These are phyloP conservation scores for Dioszegia hungarica DNA, from an alignment of 768 basidiomycete species.

Conservation along the genomic window DNA sequence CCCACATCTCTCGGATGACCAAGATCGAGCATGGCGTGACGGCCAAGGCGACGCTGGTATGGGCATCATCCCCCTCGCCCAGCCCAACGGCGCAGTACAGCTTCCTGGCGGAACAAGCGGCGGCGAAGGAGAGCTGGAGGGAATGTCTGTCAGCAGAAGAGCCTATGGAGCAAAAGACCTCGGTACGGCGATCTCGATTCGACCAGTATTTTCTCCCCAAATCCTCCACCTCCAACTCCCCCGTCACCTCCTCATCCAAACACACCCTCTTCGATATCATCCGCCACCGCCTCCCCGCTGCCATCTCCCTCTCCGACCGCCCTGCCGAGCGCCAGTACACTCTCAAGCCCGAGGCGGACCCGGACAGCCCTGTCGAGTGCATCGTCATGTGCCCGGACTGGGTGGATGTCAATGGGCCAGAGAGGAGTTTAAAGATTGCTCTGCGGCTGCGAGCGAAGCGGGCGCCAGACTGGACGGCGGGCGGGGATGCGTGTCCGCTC, in stretches of 20 bases:
- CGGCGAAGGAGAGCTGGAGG: not conserved
- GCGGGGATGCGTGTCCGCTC: not conserved
- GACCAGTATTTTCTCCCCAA: slow-evolving; percentile 1
- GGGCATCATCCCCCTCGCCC: slow-evolving; percentile 8
- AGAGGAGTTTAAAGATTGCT: slow-evolving; percentile 29
- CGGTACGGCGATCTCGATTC: not conserved
- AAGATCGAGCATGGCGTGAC: slow-evolving; percentile 33
- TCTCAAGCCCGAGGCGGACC: slow-evolving; percentile 24
- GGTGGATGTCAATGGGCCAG: slow-evolving; percentile 38
- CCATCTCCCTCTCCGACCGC: not conserved
- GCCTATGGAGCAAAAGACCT: not conserved
- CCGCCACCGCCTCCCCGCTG: slow-evolving; percentile 13
- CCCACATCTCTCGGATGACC: slow-evolving; percentile 25
- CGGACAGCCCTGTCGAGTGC: slow-evolving; percentile 41
- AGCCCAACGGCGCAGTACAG: not conserved
- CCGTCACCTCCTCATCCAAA: slow-evolving; percentile 4
- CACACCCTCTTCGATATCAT: slow-evolving; percentile 2
- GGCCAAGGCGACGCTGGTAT: slow-evolving; percentile 26
- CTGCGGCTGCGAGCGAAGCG: slow-evolving; percentile 28
- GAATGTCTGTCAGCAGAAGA: not conserved
- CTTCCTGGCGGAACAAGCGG: not conserved
- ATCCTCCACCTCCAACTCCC: slow-evolving; percentile 5
- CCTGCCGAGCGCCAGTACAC: slow-evolving; percentile 23
- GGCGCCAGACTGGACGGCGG: not conserved
- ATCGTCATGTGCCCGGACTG: slow-evolving; percentile 42